Evolutionary conservation across 2,329 filamentous ascomycete genomes (phyloP), one percentile per base, ranked within the genome.

Genomic region (Trichoderma koningii): DNA sequence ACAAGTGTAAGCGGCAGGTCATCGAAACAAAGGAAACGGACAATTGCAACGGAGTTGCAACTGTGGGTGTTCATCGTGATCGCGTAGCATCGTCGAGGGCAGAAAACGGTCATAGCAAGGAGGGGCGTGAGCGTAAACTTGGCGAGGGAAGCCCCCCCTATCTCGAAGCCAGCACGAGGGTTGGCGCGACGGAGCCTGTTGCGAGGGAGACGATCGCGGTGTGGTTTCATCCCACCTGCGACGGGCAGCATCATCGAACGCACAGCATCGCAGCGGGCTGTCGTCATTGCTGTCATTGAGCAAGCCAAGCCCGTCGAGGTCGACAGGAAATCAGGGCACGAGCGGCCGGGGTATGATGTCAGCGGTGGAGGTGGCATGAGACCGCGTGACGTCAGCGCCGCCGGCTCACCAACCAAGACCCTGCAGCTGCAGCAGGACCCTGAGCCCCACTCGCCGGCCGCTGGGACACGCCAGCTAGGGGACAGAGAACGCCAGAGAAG

Each of bases 381-480:
- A 60, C 38, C 30, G 47, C 45, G 63, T 75, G 73, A 75, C 72
- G 73, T 75, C 72, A 74, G 59, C 60, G 63, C 62, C 28, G 55
- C 50, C 55, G 14, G 7, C 56, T 28, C 63, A 52, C 59, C 64
- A 66, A 66, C 52, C 59, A 63, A 65, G 67, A 69, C 69, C 69
- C 71, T 73, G 72, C 72, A 75, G 71, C 53, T 66, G 66, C 53
- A 66, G 14, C 10, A 63, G 74, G 63, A 65, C 63, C 63, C 63
- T 65, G 63, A 55, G 63, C 50, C 55, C 63, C 63, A 65, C 63
- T 21, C 28, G 28, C 41, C 45, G 23, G 41, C 52, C 45, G 51
- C 55, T 48, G 62, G 53, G 45, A 44, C 62, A 44, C 45, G 34
- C 26, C 7, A 34, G 48, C 59, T 28, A 52, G 41, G 59, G 48